Conservation (phyloP, 1,284 basidiomycete genomes). For the Peniophora sp. region DNA sequence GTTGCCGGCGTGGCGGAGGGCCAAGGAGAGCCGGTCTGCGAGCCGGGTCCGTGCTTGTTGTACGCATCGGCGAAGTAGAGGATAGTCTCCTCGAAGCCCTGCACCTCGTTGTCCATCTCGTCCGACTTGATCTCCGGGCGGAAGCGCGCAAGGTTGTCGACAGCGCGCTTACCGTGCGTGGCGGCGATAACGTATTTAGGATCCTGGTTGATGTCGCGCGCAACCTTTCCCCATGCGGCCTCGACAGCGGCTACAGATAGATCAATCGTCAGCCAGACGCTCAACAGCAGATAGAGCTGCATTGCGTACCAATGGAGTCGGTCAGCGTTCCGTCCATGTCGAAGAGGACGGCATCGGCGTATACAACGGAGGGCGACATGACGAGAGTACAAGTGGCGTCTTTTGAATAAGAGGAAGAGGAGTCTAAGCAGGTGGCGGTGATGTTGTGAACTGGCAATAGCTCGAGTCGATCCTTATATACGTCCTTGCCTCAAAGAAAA, state of each 20-base stretch:
- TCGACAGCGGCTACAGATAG: constrained; percentile 72
- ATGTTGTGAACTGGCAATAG: too few relatives aligned
- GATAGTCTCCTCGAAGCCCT: constrained; percentile 62
- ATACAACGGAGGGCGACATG: constrained; percentile 16
- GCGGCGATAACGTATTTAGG: constrained; percentile 59
- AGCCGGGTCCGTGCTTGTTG: constrained; percentile 34
- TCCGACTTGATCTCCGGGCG: constrained; percentile 37
- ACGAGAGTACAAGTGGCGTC: too few relatives aligned
- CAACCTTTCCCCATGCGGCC: constrained; percentile 73
- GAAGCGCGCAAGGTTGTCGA: constrained; percentile 39
- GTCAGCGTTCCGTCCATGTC: constrained; percentile 50
- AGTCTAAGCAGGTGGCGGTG: too few relatives aligned
- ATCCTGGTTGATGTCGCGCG: constrained; percentile 60
- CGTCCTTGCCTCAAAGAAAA: too few relatives aligned
- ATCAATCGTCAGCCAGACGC: constrained; percentile 63
- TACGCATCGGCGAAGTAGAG: constrained; percentile 69
- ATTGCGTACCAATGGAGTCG: not conserved
- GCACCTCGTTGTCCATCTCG: constrained; percentile 64
- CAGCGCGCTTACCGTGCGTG: constrained; percentile 67
- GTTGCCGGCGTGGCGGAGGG: constrained; percentile 14
- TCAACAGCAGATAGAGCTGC: constrained; percentile 7
- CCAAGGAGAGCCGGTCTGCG: constrained; percentile 18
- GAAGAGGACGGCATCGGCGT: constrained; percentile 60
- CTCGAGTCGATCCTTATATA: too few relatives aligned
- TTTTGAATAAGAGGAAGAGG: too few relatives aligned